Percentiles rank a stretch among this genome's conserved stretches.
Evolutionary conservation across 2,329 filamentous ascomycete genomes (phyloP).

Genomic region (Penicillium sp.): DNA sequence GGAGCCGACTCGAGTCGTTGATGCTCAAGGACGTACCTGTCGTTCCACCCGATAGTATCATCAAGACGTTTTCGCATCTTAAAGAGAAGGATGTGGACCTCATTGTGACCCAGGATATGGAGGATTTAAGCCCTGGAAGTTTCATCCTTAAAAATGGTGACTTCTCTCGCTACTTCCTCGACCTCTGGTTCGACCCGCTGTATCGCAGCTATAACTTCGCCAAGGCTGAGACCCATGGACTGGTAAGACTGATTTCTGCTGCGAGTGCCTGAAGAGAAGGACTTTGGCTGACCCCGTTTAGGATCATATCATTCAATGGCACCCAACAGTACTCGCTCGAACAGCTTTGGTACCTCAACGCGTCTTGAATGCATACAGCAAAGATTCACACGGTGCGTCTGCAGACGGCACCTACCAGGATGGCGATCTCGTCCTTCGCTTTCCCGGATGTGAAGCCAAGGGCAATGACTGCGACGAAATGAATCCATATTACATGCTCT

Average conservation of each 20-base stretch:
- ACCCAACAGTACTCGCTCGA: constrained; percentile 90
- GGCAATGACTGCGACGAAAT: constrained; percentile 72
- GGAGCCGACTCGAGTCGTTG: constrained; percentile 68
- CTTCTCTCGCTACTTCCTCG: constrained; percentile 90
- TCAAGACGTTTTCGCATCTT: constrained; percentile 89
- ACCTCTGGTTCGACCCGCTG: constrained; percentile 94
- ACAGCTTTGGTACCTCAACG: constrained; percentile 88
- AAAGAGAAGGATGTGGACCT: constrained; percentile 77
- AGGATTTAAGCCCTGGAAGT: constrained; percentile 76
- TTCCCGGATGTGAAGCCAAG: constrained; percentile 69
- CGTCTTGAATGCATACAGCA: constrained; percentile 77
- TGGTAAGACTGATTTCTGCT: constrained; percentile 62
- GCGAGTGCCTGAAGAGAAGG: neutral
- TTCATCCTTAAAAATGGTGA: constrained; percentile 82
- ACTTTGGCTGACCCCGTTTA: constrained; percentile 45
- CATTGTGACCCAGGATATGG: constrained; percentile 80
- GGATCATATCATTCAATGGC: constrained; percentile 94
- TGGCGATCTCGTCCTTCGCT: constrained; percentile 82
- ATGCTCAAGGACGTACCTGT: constrained; percentile 88
- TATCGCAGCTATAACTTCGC: constrained; percentile 96
- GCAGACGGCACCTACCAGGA: constrained; percentile 71
- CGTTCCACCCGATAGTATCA: constrained; percentile 94
- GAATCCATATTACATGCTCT: constrained; percentile 54
- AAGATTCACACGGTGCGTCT: constrained; percentile 41
- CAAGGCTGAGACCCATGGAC: constrained; percentile 86